phyloP scores from a whole-genome alignment of 2,329 filamentous ascomycete species.

The Karstenula rhodostoma region DNA sequence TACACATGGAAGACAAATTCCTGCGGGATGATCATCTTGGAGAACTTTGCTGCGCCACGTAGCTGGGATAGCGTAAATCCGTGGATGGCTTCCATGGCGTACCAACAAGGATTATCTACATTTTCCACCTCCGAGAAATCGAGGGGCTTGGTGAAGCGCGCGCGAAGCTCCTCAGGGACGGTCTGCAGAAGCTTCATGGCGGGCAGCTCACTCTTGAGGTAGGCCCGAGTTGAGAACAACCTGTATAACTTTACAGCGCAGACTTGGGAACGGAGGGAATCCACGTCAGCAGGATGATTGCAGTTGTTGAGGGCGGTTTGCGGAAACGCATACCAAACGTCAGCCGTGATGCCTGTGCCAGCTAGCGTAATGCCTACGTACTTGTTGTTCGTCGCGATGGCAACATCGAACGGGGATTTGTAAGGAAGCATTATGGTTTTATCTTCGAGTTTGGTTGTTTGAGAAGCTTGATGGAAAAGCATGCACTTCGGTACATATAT shows the following conservation, averaged over 20 bases:
- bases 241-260: not conserved
- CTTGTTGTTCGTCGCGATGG: not conserved
- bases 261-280: not conserved
- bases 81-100: not conserved
- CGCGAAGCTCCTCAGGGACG: not conserved
- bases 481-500: too few species aligned
- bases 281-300: not conserved
- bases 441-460: not conserved
- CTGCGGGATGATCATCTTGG: not conserved
- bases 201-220: not conserved
- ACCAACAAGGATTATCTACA: not conserved
- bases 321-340: not conserved
- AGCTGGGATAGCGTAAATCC: not conserved
- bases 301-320: not conserved
- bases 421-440: not conserved
- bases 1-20: not conserved
- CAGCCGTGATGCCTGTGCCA: not conserved
- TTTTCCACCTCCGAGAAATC: not conserved
- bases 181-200: not conserved
- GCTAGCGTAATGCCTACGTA: not conserved
- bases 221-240: not conserved
- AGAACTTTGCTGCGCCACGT: too few species aligned
- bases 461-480: too few species aligned
- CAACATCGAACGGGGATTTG: not conserved
- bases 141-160: not conserved